Evolutionary conservation across 345 rosid species (phyloP), one percentile per base, ranked within the genome.

Genomic region (Microcos paniculata): DNA sequence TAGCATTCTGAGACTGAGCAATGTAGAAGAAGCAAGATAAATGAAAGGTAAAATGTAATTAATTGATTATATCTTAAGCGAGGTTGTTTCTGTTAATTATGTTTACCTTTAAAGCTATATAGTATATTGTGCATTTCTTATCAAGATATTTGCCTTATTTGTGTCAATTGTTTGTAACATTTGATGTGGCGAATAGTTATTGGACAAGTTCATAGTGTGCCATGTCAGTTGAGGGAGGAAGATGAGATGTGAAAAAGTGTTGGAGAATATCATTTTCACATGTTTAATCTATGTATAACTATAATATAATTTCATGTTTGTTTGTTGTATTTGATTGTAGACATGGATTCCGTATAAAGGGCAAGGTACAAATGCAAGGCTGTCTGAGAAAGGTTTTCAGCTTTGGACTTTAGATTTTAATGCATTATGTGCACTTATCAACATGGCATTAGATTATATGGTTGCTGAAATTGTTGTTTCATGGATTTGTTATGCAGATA

Each of bases 281-380:
- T 28, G 18, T 12, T 10, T 10, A 70, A 23, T 75, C 19, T 46
- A 1, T 46, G 45, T 63, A 24, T 19, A n/a, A n/a, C n/a, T n/a
- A n/a, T n/a, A n/a, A n/a, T n/a, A 40, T 53, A 40, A 10, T 46
- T 18, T 10, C 23, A 24, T 70, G 28, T 69, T 67, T 62, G 40
- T 19, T 59, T 19, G 43, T 46, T 75, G 42, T 14, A 4, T 38
- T 18, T 81, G 76, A 73, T 78, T 62, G 23, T 80, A 94, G 99
- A 89, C 94, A 19, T 96, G 99, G 99, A 89, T 81, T 80, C 99
- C 99, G 1, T 92, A 89, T 86, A 91, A 91, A 85, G 97, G 92
- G 31, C 91, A 90, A 75, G 82, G 73, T 76, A 80, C 97, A 8
- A 89, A 81, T 66, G 89, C 92, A 2, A 90, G 86, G 83, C 76